phyloP scores from a whole-genome alignment of 768 basidiomycete genomes.

The Russula sp. region DNA sequence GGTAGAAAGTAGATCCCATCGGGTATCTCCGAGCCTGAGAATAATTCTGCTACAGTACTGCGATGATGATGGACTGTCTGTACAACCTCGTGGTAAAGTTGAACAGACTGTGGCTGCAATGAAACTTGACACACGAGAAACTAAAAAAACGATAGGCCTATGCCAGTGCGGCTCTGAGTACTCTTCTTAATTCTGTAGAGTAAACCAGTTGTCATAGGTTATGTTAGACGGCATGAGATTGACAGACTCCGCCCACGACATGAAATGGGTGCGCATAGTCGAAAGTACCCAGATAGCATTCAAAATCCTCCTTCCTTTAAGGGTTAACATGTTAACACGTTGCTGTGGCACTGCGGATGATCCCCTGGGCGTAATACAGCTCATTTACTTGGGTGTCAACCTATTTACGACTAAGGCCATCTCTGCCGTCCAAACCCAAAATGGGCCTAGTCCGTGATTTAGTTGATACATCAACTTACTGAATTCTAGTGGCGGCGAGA shows the following conservation, averaged over 20 bases:
- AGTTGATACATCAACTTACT: not conserved
- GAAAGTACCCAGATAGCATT: not conserved
- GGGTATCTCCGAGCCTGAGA: not conserved
- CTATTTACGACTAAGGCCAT: not conserved
- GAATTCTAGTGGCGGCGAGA: not conserved
- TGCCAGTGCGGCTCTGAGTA: not conserved
- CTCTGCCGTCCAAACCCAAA: not conserved
- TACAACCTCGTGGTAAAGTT: too few relatives aligned
- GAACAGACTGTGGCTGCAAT: not conserved
- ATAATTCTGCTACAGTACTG: too few relatives aligned
- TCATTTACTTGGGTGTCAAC: not conserved
- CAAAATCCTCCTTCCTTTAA: not conserved
- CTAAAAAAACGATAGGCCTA: not conserved
- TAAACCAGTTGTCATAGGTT: too few relatives aligned
- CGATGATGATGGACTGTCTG: too few relatives aligned
- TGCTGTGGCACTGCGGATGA: not conserved
- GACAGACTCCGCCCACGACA: not conserved
- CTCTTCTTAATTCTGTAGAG: not conserved
- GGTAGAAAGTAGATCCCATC: too few relatives aligned
- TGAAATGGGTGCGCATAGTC: not conserved
- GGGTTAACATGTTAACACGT: not conserved
- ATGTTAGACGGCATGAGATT: not conserved
- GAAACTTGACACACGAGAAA: not conserved
- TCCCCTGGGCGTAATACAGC: not conserved
- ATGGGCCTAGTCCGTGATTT: not conserved